A percentile compares a stretch with the other conserved stretches of the same genome.
These are phyloP conservation scores for Corynespora cassiicola DNA, from an alignment of 2,329 filamentous ascomycete genomes.

Conservation along the genomic window DNA sequence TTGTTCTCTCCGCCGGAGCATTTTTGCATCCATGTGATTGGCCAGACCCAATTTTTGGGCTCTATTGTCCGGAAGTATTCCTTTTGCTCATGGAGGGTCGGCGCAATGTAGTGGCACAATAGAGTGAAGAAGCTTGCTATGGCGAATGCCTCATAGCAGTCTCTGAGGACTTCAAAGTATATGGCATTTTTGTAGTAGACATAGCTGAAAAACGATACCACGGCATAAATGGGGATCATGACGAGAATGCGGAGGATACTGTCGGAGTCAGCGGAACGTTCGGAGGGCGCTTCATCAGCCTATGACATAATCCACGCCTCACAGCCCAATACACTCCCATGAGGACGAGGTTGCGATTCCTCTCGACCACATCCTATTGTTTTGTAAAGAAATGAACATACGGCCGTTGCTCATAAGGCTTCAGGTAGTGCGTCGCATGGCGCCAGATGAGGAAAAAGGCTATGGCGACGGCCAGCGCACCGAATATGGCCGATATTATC, in stretches of 20 bases:
- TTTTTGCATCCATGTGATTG: slow-evolving; percentile 72
- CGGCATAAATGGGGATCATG: slow-evolving; percentile 83
- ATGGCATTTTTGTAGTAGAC: slow-evolving; percentile 78
- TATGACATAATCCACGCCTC: neutral
- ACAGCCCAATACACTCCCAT: no score
- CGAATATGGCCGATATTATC: slow-evolving; percentile 61
- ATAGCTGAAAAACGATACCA: slow-evolving; percentile 76
- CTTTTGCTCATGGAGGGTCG: slow-evolving; percentile 80
- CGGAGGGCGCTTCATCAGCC: no score
- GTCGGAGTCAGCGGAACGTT: slow-evolving; percentile 22
- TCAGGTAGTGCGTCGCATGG: slow-evolving; percentile 67
- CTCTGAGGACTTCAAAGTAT: slow-evolving; percentile 80
- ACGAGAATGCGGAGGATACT: slow-evolving; percentile 87
- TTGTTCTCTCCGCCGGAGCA: slow-evolving; percentile 71
- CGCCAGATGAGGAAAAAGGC: slow-evolving; percentile 62
- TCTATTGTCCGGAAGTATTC: slow-evolving; percentile 75
- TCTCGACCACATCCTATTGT: neutral
- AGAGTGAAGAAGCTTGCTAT: slow-evolving; percentile 87
- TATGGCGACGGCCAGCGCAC: slow-evolving; percentile 56
- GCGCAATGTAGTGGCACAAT: slow-evolving; percentile 80
- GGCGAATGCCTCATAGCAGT: slow-evolving; percentile 89
- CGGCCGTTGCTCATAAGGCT: slow-evolving; percentile 67
- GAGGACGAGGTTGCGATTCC: no score
- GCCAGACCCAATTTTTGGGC: slow-evolving; percentile 77
- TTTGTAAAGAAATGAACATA: slow-evolving; percentile 38